A percentile compares a stretch with the other conserved stretches of the same genome.
Conservation (phyloP, 495 filamentous ascomycete genomes). For the Letharia lupina region DNA sequence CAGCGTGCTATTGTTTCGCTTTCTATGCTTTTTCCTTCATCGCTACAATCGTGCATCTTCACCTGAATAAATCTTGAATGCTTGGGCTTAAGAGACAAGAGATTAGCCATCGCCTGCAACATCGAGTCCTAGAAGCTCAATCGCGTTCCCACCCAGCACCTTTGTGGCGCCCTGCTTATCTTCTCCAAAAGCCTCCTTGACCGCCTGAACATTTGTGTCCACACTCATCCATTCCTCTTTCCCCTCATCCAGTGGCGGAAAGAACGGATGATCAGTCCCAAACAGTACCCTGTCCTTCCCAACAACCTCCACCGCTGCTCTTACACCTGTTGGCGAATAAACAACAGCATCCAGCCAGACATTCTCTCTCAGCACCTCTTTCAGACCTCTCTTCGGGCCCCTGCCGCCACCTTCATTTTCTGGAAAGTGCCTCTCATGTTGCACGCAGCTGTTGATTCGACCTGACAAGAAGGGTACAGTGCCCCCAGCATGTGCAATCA, state of each 20-base stretch:
- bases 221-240: slow-evolving; percentile 75
- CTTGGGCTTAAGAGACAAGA: background rate
- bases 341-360: slow-evolving; percentile 86
- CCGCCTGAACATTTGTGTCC: slow-evolving; percentile 63
- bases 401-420: slow-evolving; percentile 38
- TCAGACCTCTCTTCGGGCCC: slow-evolving; percentile 50
- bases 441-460: slow-evolving; percentile 77
- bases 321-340: slow-evolving; percentile 65
- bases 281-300: slow-evolving; percentile 36
- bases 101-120: background rate
- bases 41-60: background rate
- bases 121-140: slow-evolving; percentile 1
- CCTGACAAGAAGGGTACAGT: slow-evolving; percentile 85
- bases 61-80: background rate
- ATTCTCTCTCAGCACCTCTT: slow-evolving; percentile 79
- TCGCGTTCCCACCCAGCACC: background rate
- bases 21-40: too few relatives aligned
- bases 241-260: slow-evolving; percentile 61
- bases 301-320: slow-evolving; percentile 58
- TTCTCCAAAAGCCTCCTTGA: slow-evolving; percentile 27
- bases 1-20: background rate
- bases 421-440: slow-evolving; percentile 66
- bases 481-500: slow-evolving; percentile 84
- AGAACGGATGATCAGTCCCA: slow-evolving; percentile 76
- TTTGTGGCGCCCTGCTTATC: background rate